Percentiles rank a stretch among this genome's conserved stretches.
phyloP scores from a whole-genome alignment of 441 rosid genomes.

The Metrosideros polymorpha region DNA sequence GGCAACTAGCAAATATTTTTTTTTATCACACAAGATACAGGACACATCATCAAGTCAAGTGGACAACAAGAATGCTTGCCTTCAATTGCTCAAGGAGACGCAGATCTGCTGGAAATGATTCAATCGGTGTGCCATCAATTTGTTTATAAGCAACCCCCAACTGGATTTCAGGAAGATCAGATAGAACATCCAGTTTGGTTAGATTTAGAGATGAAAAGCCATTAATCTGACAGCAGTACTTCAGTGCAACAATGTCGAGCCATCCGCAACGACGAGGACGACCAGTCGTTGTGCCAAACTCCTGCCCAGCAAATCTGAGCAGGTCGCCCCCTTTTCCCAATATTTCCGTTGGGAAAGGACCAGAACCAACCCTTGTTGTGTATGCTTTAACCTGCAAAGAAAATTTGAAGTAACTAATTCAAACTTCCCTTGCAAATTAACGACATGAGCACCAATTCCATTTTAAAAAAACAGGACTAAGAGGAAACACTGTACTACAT shows the following conservation, averaged over 20 bases:
- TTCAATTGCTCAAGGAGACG: conserved; percentile 65
- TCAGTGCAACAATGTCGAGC: conserved; percentile 93
- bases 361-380: conserved; percentile 94
- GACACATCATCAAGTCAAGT: neutral
- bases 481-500: neutral
- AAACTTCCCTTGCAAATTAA: neutral
- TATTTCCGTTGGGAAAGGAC: conserved; percentile 95
- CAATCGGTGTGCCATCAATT: conserved; percentile 60
- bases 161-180: conserved; percentile 74
- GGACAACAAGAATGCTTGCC: conserved; percentile 22
- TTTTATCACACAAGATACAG: neutral
- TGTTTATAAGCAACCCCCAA: conserved; percentile 70
- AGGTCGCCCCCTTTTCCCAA: conserved; percentile 81
- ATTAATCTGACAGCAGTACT: conserved; percentile 75
- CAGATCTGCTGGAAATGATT: conserved; percentile 88
- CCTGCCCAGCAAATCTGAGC: conserved; percentile 84
- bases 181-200: conserved; percentile 89
- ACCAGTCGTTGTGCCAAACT: conserved; percentile 94
- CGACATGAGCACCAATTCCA: neutral
- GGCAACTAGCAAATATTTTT: neutral
- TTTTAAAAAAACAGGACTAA: neutral
- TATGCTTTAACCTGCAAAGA: conserved; percentile 82
- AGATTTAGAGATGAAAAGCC: conserved; percentile 89
- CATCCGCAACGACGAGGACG: conserved; percentile 99
- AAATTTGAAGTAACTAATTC: neutral